Percentiles rank a stretch among this genome's conserved stretches.
These are phyloP conservation scores for Lipomyces mesembrius DNA, from an alignment of 805 yeast species.

Conservation along the genomic window DNA sequence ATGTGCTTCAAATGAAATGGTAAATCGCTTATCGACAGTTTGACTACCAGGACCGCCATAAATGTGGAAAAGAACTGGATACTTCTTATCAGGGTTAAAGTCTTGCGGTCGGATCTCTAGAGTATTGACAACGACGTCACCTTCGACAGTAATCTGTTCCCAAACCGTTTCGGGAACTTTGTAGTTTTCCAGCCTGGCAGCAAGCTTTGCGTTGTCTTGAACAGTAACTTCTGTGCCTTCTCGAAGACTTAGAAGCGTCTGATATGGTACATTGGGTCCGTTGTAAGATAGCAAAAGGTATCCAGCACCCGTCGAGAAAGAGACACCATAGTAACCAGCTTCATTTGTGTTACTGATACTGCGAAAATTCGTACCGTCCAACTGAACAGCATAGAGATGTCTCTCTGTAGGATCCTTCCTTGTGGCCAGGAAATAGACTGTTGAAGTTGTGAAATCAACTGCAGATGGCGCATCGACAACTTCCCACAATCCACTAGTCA, in stretches of 20 bases:
- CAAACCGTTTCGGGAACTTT: slow-evolving; percentile 61
- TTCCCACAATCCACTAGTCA: slow-evolving; percentile 88
- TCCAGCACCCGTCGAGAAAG: slow-evolving; percentile 80
- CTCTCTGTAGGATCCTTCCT: slow-evolving; percentile 79
- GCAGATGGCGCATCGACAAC: slow-evolving; percentile 72
- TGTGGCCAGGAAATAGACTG: slow-evolving; percentile 71
- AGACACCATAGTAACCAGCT: slow-evolving; percentile 69
- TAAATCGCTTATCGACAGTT: slow-evolving; percentile 65
- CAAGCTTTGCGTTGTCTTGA: slow-evolving; percentile 43
- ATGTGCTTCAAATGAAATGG: slow-evolving; percentile 70
- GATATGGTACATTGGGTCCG: slow-evolving; percentile 84
- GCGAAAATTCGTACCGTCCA: slow-evolving; percentile 53
- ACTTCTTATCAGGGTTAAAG: slow-evolving; percentile 65
- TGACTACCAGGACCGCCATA: slow-evolving; percentile 98
- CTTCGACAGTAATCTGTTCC: slow-evolving; percentile 52
- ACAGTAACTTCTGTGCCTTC: slow-evolving; percentile 42
- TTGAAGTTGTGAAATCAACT: slow-evolving; percentile 55
- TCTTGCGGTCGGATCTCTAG: slow-evolving; percentile 77
- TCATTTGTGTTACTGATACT: slow-evolving; percentile 57
- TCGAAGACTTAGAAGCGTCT: slow-evolving; percentile 65
- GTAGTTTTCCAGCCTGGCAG: slow-evolving; percentile 46
- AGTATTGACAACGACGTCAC: slow-evolving; percentile 60
- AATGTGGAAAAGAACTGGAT: slow-evolving; percentile 86
- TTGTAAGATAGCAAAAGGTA: slow-evolving; percentile 69
- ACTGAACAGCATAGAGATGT: slow-evolving; percentile 72